Evolutionary conservation across 371 early-diverging fungal genomes (phyloP), one percentile per base, ranked within the genome.

Genomic region (Cokeromyces recurvatus): DNA sequence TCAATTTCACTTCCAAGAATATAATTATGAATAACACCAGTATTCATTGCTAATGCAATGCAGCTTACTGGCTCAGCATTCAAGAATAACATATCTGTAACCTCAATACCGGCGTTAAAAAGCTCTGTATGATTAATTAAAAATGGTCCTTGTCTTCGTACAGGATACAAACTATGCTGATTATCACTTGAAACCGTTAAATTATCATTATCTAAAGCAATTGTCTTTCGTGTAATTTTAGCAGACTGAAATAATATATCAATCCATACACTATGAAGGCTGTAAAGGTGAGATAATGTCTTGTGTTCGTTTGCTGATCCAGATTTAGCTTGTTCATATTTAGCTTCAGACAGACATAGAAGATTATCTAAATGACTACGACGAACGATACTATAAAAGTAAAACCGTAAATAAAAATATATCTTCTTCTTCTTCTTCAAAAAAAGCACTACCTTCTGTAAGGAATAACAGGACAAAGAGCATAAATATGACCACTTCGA

Each of bases 131-230:
- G 46, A 19, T 44, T 51, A 23, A 60, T 47, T 8, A 39, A 24
- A 24, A 74, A 70, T 5, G 74, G 74, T 2, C 74, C 74, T 32
- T 74, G 74, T 27, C 64, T 54, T 21, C 57, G 55, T 6, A 62
- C 42, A 31, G 45, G 43, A 53, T 53, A 56, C 8, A 42, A 43
- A 7, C 58, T 50, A 32, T 51, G 46, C 3, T 37, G 15, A 0
- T 45, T 32, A 21, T 49, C 47, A 34, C 53, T 59, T 1, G 35
- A 32, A 1, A 64, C 49, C 19, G 39, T 46, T 15, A 72, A 39
- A 4, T 32, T 40, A 25, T 55, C 57, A 4, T 32, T 31, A 23
- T 55, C 64, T 11, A 47, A 20, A 0, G 24, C 15, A 15, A 46
- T 42, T 2, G 44, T 17, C 34, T 54, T 44, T 19, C 43, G 39